These are phyloP conservation scores for Millerago galiae DNA, from an alignment of 805 yeast genomes.

Conservation along the genomic window DNA sequence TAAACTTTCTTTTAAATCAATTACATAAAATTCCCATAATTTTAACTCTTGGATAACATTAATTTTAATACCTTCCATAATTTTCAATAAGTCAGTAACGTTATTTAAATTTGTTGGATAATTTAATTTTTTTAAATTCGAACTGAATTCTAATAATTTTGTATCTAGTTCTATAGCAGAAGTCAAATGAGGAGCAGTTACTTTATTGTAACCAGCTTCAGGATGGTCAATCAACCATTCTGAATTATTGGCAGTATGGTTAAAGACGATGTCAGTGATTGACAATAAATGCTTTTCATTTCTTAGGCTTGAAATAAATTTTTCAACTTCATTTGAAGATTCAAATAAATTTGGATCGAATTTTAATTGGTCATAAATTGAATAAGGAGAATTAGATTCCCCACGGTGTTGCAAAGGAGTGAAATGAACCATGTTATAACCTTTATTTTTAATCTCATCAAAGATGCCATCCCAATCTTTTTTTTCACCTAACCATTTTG, in stretches of 20 bases:
- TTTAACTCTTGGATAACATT: conserved; percentile 62
- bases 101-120: conserved; percentile 51
- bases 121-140: conserved; percentile 46
- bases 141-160: conserved; percentile 60
- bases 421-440: conserved; percentile 94
- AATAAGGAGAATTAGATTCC: conserved; percentile 86
- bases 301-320: conserved; percentile 44
- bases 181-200: conserved; percentile 83
- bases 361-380: conserved; percentile 76
- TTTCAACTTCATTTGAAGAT: conserved; percentile 45
- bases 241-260: conserved; percentile 92
- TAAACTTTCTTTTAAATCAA: conserved; percentile 45
- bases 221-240: conserved; percentile 82
- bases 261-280: conserved; percentile 87
- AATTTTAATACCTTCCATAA: conserved; percentile 62
- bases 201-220: conserved; percentile 79
- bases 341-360: conserved; percentile 67
- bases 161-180: conserved; percentile 83
- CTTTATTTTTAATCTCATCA: conserved; percentile 55
- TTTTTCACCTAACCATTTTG: conserved; percentile 83
- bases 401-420: conserved; percentile 92
- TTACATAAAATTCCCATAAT: conserved; percentile 85
- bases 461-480: conserved; percentile 65
- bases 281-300: conserved; percentile 57
- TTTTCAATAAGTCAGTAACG: conserved; percentile 46